Base-by-base conservation (phyloP, 1,284 basidiomycete species). In the Austroboletus novae-zelandiae region DNA sequence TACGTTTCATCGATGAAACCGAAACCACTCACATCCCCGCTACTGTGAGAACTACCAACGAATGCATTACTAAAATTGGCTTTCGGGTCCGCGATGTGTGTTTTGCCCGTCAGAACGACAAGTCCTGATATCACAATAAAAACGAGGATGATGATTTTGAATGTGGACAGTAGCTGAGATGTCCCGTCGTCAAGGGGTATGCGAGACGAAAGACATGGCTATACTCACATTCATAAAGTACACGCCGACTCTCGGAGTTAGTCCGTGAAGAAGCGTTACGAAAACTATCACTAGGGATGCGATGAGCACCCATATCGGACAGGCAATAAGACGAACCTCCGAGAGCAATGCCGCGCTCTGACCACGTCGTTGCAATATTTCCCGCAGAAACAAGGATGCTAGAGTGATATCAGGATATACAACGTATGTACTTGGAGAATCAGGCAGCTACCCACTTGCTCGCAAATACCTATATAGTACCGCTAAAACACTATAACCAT, bases 281-380 rank as follows among this genome's bases (percentile, higher is more conserved):
- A 76, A 77, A 45, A 65, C 43, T 4, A 79, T 76, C 1, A 74
- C 77, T 78, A 34, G 2, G 42, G 6, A 18, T 1, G 2, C 27
- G 7, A 14, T 15, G 13, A 32, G 10, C 4, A 3, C 4, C 1
- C 17, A 9, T 11, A 2, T 3, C 11, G 2, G 4, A 41, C 9
- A 2, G 23, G 3, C 25, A 2, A 39, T 5, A 1, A 37, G 30
- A 58, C 67, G 2, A 42, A 79, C 77, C 79, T 67, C 68, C 82
- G 4, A 82, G 58, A 3, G 77, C 83, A 43, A 84, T 83, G 0
- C 79, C 80, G 45, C 81, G 76, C 9, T 74, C 73, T 1, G 65
- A 66, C 83, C 83, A 84, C 10, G 68, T 67, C n/a, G 64, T 68
- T 0, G 73, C 70, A 0, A 58, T 57, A 17, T 71, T 62, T 4